Base-by-base conservation (phyloP, 805 yeast genomes). In the Jamesozyma spencerorum region DNA sequence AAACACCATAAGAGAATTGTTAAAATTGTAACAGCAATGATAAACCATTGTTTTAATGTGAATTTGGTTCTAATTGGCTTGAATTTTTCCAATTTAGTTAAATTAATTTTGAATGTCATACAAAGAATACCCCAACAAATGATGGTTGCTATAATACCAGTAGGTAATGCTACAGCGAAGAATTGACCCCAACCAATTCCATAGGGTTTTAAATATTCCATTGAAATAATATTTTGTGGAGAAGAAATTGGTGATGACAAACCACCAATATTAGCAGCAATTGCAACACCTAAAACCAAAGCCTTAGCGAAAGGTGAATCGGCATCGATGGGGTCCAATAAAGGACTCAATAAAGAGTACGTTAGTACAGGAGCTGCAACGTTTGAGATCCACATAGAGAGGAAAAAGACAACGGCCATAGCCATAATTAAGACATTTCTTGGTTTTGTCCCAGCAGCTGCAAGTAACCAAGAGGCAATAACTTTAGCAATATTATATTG, bases 161-260 rank as follows among this genome's bases (percentile, higher is more conserved):
- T 85, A 0, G 97, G 97, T 35, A 90, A 60, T 1, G 95, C 82
- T 27, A 90, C 79, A 5, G 79, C 80, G 57, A 90, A 86, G 94
- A 97, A 90, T 57, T 85, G 84, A 26, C 85, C 81, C 97, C 97
- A 90, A 15, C 73, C 64, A 63, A 73, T 54, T 57, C 70, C 64
- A 66, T 71, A 58, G 57, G 86, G 85, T 39, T 70, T 70, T 84
- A 90, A 79, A 54, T 79, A 76, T 50, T 81, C 81, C 60, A 90
- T 71, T 0, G 96, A 96, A 48, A 90, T 80, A 47, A 90, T 84
- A 60, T 90, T 90, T 61, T 90, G 97, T 2, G 97, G 97, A 2
- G 95, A 85, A 1, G 97, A 85, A 53, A 90, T 90, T 8, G 97
- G 97, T 15, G 95, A 85, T 0, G 95, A 81, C 94, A 88, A 86